Conservation (phyloP, 768 basidiomycete genomes). For the Lactarius deliciosus region DNA sequence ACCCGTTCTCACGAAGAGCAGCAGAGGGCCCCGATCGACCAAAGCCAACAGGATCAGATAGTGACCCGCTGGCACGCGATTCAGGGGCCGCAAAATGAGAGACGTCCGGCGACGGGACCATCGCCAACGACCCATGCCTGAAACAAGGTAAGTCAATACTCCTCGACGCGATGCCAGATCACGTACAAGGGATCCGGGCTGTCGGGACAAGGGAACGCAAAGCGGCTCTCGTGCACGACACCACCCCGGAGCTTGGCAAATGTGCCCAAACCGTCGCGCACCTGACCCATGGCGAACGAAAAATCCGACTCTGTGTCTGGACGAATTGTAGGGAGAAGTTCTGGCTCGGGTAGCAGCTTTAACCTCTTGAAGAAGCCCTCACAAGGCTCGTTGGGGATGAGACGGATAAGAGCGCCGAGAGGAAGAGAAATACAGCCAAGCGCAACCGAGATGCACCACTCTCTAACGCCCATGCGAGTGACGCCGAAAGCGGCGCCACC, state of each 20-base stretch:
- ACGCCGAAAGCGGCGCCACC: slow-evolving; percentile 93
- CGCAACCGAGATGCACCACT: slow-evolving; percentile 92
- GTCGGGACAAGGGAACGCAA: slow-evolving; percentile 49
- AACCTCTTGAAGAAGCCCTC: slow-evolving; percentile 56
- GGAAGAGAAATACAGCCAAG: slow-evolving; percentile 88
- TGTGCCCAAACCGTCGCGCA: slow-evolving; percentile 74
- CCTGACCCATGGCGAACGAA: slow-evolving; percentile 76
- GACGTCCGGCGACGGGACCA: slow-evolving; percentile 73
- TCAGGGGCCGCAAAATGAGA: slow-evolving; percentile 45
- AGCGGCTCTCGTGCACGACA: slow-evolving; percentile 75
- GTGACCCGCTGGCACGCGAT: slow-evolving; percentile 49
- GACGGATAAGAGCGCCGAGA: slow-evolving; percentile 76
- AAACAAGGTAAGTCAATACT: slow-evolving; percentile 37
- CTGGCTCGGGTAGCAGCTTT: slow-evolving; percentile 63
- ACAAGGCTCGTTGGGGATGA: slow-evolving; percentile 78
- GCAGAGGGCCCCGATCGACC: slow-evolving; percentile 83
- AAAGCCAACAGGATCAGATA: slow-evolving; percentile 64
- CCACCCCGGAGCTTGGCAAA: slow-evolving; percentile 33
- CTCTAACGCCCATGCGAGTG: slow-evolving; percentile 67
- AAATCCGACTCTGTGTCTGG: slow-evolving; percentile 61
- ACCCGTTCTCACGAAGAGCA: slow-evolving; percentile 78
- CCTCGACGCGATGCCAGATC: slow-evolving; percentile 26
- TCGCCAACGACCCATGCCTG: slow-evolving; percentile 52
- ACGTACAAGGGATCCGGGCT: slow-evolving; percentile 48
- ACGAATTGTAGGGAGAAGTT: slow-evolving; percentile 61